Base-by-base conservation (phyloP, 257 asterid species). In the Marsdenia floribunda region DNA sequence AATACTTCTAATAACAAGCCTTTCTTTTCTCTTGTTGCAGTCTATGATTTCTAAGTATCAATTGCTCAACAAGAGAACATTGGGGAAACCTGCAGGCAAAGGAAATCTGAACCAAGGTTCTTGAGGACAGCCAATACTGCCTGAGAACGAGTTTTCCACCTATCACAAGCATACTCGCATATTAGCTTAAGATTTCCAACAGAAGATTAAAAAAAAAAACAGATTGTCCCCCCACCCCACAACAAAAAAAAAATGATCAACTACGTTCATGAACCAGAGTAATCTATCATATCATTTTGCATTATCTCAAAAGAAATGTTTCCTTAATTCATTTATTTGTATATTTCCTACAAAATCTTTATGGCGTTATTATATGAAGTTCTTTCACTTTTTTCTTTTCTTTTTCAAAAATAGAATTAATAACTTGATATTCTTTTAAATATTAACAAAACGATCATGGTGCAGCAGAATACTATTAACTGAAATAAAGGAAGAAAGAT, bases 91-190 rank as follows among this genome's bases (percentile, higher is more conserved):
- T 94, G 99, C 70, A 92, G 82, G 86, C 99, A 94, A 85, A 92
- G 81, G 76, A 93, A 86, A 88, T 92, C 97, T 16, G 96, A 80
- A 74, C 84, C 92, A 3, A 94, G 88, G 80, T 82, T 79, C 87
- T 86, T 87, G 46, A 94, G 93, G 83, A 86, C 84, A 11, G 88
- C 74, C 83, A 90, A 84, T 76, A 86, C 44, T 80, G 96, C 88
- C 81, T 88, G 86, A 19, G 97, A 94, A 22, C 98, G 96, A 71
- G 91, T 92, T 85, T 92, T 94, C 99, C 99, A 94, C 96, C 99
- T 94, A 72, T 40, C 18, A 75, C 22, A 60, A 73, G 49, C 73
- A 72, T 18, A 73, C 33, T 59, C 57, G 61, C 40, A 16, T 50
- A 63, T 16, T 37, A 71, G 73, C 29, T 70, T 46, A 75, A 18